phyloP scores from a whole-genome alignment of 306 rosid species.

The Glycine soja region DNA sequence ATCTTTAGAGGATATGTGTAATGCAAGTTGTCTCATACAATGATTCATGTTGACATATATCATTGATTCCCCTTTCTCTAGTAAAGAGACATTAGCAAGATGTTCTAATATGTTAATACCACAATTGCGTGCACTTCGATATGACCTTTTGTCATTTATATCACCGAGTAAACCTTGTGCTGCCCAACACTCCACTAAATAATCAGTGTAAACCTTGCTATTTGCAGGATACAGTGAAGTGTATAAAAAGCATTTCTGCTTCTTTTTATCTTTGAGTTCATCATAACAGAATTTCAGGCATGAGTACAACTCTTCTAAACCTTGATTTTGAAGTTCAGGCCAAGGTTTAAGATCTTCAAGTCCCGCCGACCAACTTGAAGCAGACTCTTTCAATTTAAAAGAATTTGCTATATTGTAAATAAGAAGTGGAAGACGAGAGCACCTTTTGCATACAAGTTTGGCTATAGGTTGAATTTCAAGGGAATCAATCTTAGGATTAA shows the following conservation, averaged over 20 bases:
- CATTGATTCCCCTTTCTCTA: conserved; percentile 35
- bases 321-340: conserved; percentile 28
- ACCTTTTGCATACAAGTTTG: conserved; percentile 32
- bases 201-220: conserved; percentile 34
- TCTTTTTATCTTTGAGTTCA: conserved; percentile 31
- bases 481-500: neutral
- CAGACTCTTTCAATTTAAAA: conserved; percentile 20
- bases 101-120: conserved; percentile 38
- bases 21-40: conserved; percentile 41
- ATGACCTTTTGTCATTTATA: conserved; percentile 23
- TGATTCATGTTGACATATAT: conserved; percentile 44
- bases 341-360: conserved; percentile 34
- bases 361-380: conserved; percentile 36
- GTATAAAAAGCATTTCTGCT: conserved; percentile 43
- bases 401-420: conserved; percentile 41
- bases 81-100: conserved; percentile 41
- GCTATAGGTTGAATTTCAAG: conserved; percentile 38
- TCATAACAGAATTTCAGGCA: conserved; percentile 38
- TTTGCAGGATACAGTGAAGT: conserved; percentile 45
- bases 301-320: conserved; percentile 42
- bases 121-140: conserved; percentile 19
- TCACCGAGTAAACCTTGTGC: conserved; percentile 45
- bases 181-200: conserved; percentile 51
- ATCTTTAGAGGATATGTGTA: conserved; percentile 38
- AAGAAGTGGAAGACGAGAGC: conserved; percentile 49